A percentile compares a stretch with the other conserved stretches of the same genome.
These are phyloP conservation scores for Mitragyna speciosa DNA, from an alignment of 257 asterid species.

Conservation along the genomic window DNA sequence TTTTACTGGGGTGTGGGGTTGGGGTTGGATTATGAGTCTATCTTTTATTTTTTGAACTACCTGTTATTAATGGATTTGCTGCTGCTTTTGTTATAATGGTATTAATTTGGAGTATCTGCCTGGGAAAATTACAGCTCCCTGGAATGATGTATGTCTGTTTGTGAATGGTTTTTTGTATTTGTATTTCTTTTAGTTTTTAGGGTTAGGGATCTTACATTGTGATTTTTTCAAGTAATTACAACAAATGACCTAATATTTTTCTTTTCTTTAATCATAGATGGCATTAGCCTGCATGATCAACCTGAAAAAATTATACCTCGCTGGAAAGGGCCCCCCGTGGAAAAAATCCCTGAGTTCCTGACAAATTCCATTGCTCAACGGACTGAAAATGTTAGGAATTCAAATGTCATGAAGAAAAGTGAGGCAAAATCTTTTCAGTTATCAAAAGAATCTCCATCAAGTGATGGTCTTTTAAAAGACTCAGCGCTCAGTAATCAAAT, in stretches of 20 bases:
- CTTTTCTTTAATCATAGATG: constrained; percentile 50
- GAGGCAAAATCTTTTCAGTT: constrained; percentile 26
- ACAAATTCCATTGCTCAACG: constrained; percentile 46
- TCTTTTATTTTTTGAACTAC: no score
- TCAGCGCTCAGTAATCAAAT: constrained; percentile 26
- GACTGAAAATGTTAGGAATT: constrained; percentile 39
- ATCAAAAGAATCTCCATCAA: constrained; percentile 44
- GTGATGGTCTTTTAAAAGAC: no score
- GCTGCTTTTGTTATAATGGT: no score
- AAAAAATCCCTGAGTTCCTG: constrained; percentile 61
- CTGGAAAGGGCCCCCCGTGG: constrained; percentile 85
- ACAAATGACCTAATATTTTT: neutral
- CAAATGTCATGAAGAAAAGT: constrained; percentile 36
- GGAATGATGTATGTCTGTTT: neutral
- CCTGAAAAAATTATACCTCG: constrained; percentile 86
- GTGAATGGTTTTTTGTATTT: neutral
- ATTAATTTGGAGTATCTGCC: neutral
- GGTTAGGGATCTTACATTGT: no score
- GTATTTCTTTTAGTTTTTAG: neutral
- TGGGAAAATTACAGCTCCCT: neutral
- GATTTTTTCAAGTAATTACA: no score
- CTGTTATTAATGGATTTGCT: neutral
- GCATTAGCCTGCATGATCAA: constrained; percentile 84
- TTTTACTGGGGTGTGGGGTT: no score
- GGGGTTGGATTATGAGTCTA: neutral